Percentiles rank a stretch among this genome's conserved stretches.
Evolutionary conservation across 306 rosid species (phyloP).

Genomic region (Luffa acutangula): DNA sequence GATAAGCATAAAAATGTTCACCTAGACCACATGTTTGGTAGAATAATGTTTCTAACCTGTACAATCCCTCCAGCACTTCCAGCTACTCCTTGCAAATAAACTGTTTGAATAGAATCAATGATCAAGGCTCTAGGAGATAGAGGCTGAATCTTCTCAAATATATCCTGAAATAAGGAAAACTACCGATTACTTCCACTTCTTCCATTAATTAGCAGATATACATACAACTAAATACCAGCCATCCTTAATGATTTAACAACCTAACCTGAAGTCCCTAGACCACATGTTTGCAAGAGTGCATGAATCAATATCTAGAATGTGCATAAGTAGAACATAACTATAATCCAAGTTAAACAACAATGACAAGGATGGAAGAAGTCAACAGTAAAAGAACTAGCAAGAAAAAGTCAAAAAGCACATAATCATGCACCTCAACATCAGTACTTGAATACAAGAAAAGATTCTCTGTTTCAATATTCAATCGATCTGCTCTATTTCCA

Average conservation of each 20-base stretch:
- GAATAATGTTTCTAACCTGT: slow-evolving; percentile 41
- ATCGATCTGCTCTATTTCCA: slow-evolving; percentile 80
- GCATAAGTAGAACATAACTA: background rate
- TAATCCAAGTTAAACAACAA: background rate
- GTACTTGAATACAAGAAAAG: slow-evolving; percentile 83
- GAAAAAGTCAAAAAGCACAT: slow-evolving; percentile 10
- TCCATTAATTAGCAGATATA: background rate
- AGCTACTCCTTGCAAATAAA: slow-evolving; percentile 44
- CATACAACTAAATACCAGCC: background rate
- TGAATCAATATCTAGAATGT: background rate
- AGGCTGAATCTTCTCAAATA: slow-evolving; percentile 47
- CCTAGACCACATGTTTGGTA: background rate
- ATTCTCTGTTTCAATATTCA: slow-evolving; percentile 50
- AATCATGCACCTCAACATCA: slow-evolving; percentile 64
- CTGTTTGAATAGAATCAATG: slow-evolving; percentile 91
- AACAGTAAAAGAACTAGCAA: background rate
- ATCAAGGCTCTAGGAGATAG: slow-evolving; percentile 61
- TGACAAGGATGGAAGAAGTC: background rate
- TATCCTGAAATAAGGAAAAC: slow-evolving; percentile 51
- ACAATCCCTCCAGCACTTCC: slow-evolving; percentile 72
- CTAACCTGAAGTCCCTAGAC: background rate
- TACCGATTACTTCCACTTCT: slow-evolving; percentile 3
- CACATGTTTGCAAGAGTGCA: background rate
- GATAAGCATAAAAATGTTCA: background rate
- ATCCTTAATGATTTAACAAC: background rate